phyloP scores from a whole-genome alignment of 805 yeast genomes.

The Naumovozyma baii region DNA sequence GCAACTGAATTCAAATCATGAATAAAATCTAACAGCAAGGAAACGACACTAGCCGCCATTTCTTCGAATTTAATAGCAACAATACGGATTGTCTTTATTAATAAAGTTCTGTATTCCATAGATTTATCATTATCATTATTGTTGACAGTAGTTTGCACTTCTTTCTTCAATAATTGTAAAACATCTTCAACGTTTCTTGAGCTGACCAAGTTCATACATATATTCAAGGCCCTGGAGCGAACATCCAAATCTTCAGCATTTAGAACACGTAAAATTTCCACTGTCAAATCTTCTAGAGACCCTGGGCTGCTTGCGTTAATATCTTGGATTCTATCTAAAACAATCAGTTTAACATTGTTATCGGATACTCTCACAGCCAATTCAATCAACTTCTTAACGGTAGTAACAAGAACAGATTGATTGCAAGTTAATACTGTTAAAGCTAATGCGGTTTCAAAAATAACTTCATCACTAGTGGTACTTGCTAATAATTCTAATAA shows the following conservation, averaged over 20 bases:
- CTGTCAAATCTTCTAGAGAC: slow-evolving; percentile 66
- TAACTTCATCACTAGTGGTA: slow-evolving; percentile 51
- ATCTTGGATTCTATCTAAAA: slow-evolving; percentile 74
- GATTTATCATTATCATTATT: slow-evolving; percentile 65
- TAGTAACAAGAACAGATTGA: slow-evolving; percentile 59
- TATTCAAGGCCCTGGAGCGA: slow-evolving; percentile 75
- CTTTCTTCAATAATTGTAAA: slow-evolving; percentile 83
- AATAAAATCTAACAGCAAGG: slow-evolving; percentile 74
- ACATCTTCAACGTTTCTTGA: slow-evolving; percentile 91
- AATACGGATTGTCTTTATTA: slow-evolving; percentile 80
- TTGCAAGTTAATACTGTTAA: slow-evolving; percentile 51
- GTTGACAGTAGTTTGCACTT: slow-evolving; percentile 63
- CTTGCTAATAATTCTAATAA: slow-evolving; percentile 64
- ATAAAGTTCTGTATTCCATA: slow-evolving; percentile 76
- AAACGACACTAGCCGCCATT: slow-evolving; percentile 86
- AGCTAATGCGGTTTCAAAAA: slow-evolving; percentile 86
- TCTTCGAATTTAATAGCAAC: slow-evolving; percentile 83
- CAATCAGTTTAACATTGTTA: slow-evolving; percentile 87
- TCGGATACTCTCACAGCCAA: slow-evolving; percentile 90
- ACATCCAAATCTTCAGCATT: slow-evolving; percentile 88
- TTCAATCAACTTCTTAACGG: slow-evolving; percentile 80
- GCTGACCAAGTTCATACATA: slow-evolving; percentile 70
- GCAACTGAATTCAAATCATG: slow-evolving; percentile 76
- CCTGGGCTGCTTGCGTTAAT: slow-evolving; percentile 72
- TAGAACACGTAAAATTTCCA: slow-evolving; percentile 79